phyloP scores from a whole-genome alignment of 805 yeast species.

The Blastobotrys terrestris region DNA sequence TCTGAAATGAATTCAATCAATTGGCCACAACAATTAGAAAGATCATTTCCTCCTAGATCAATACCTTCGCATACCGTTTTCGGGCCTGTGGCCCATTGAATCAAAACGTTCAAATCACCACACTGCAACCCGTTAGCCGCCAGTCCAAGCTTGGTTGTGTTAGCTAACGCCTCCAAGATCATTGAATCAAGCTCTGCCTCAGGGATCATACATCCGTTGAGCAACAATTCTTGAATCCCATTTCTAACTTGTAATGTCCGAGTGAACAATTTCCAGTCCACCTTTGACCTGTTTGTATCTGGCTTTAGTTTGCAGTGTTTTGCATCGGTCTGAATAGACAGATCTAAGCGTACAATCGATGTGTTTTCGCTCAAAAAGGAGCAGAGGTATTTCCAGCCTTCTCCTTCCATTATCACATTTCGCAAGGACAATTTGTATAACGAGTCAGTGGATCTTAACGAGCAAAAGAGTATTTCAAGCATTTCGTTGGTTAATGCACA shows the following conservation, averaged over 20 bases:
- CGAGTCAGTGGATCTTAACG: slow-evolving; percentile 59
- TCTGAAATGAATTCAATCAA: slow-evolving; percentile 14
- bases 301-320: slow-evolving; percentile 24
- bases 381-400: slow-evolving; percentile 75
- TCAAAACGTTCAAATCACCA: slow-evolving; percentile 51
- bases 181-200: slow-evolving; percentile 47
- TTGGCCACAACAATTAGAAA: slow-evolving; percentile 14
- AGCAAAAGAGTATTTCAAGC: slow-evolving; percentile 64
- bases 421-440: slow-evolving; percentile 69
- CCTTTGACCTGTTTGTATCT: slow-evolving; percentile 53
- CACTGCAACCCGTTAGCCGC: slow-evolving; percentile 64
- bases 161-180: slow-evolving; percentile 50
- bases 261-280: slow-evolving; percentile 77
- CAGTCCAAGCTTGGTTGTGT: slow-evolving; percentile 62
- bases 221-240: slow-evolving; percentile 70
- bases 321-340: slow-evolving; percentile 23
- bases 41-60: slow-evolving; percentile 79
- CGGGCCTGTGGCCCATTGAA: slow-evolving; percentile 49
- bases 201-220: slow-evolving; percentile 67
- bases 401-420: slow-evolving; percentile 61
- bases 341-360: slow-evolving; percentile 22
- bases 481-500: slow-evolving; percentile 68
- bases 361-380: slow-evolving; percentile 17
- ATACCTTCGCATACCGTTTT: slow-evolving; percentile 53
- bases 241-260: slow-evolving; percentile 63